A percentile compares a stretch with the other conserved stretches of the same genome.
Evolutionary conservation across 257 asterid genomes (phyloP).

Genomic region (Avicennia marina): DNA sequence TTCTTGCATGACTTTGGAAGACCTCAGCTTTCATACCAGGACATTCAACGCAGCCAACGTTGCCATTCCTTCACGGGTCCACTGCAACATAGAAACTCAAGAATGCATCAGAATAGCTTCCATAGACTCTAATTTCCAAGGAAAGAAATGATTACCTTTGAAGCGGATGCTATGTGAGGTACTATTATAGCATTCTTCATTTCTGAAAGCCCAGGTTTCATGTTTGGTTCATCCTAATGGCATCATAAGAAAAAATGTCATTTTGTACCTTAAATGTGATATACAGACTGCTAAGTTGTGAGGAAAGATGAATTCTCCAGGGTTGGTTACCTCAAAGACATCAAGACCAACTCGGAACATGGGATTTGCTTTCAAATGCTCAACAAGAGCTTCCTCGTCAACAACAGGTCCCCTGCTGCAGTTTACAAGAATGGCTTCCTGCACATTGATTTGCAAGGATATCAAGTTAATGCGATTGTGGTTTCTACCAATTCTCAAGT

Average conservation of each 20-base stretch:
- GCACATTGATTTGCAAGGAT: neutral
- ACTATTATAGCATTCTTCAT: conserved; percentile 89
- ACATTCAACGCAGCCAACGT: conserved; percentile 91
- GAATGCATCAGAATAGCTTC: neutral
- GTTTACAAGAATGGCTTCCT: conserved; percentile 92
- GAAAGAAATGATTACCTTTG: conserved; percentile 50
- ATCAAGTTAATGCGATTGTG: neutral
- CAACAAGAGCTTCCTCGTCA: conserved; percentile 94
- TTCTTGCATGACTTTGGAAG: neutral
- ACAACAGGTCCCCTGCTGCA: conserved; percentile 98
- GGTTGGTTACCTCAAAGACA: conserved; percentile 76
- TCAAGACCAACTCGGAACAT: conserved; percentile 99
- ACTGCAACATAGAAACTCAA: conserved; percentile 37
- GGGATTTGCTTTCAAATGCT: conserved; percentile 82
- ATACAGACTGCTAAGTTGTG: neutral
- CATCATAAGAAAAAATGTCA: neutral
- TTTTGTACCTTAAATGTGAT: neutral
- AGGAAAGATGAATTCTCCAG: neutral
- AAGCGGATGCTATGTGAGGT: conserved; percentile 98
- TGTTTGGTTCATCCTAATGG: conserved; percentile 80
- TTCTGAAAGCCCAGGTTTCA: conserved; percentile 90
- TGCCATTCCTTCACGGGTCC: conserved; percentile 99
- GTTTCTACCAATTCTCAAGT: neutral
- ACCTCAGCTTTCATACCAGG: conserved; percentile 78
- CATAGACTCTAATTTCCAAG: neutral